Evolutionary conservation across 2,329 filamentous ascomycete species (phyloP).

Genomic region (Raffaelea arxii): DNA sequence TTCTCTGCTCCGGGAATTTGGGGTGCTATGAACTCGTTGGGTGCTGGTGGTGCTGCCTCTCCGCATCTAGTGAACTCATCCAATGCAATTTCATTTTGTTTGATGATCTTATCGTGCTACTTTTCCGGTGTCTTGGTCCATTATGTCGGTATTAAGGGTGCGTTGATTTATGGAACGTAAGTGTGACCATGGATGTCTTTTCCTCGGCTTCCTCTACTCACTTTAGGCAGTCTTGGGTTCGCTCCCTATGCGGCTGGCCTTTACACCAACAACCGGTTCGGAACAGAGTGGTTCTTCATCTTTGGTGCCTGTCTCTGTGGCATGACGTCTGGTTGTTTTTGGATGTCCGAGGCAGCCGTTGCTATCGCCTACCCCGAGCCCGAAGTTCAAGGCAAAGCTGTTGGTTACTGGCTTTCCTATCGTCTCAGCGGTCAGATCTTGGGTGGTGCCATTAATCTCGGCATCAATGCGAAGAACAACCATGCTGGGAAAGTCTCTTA

Average conservation of each 20-base stretch:
- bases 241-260: constrained; percentile 62
- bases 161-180: constrained; percentile 60
- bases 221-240: constrained; percentile 41
- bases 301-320: constrained; percentile 61
- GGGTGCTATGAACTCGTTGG: constrained; percentile 64
- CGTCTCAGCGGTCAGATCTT: constrained; percentile 56
- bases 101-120: constrained; percentile 54
- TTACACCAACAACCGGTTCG: constrained; percentile 63
- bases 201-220: neutral
- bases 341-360: constrained; percentile 67
- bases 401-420: constrained; percentile 54
- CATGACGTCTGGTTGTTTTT: constrained; percentile 62
- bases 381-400: constrained; percentile 51
- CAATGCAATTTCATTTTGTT: constrained; percentile 60
- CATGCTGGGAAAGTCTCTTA: constrained; percentile 54
- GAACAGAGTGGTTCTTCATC: constrained; percentile 58
- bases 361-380: constrained; percentile 64
- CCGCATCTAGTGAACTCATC: constrained; percentile 61
- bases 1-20: constrained; percentile 63
- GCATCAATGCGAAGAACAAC: constrained; percentile 46
- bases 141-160: constrained; percentile 60
- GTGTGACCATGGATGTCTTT: constrained; percentile 10
- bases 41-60: constrained; percentile 55
- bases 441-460: constrained; percentile 62
- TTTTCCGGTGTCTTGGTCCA: constrained; percentile 53